A percentile compares a stretch with the other conserved stretches of the same genome.
These are phyloP conservation scores for Fraxinus baroniana DNA, from an alignment of 305 asterid species.

Conservation along the genomic window DNA sequence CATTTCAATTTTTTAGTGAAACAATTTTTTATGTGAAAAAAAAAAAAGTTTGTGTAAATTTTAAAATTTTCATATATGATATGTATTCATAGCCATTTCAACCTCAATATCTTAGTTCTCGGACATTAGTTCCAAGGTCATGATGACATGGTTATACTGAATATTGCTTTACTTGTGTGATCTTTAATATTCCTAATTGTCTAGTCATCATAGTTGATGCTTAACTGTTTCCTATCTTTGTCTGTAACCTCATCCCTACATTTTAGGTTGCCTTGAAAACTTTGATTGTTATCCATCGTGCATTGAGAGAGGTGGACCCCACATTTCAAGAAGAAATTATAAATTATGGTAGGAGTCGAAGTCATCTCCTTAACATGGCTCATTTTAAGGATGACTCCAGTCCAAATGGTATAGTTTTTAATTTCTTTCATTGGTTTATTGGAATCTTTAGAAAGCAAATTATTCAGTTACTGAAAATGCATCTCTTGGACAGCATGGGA, in stretches of 20 bases:
- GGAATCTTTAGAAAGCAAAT: slow-evolving; percentile 21
- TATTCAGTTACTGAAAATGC: slow-evolving; percentile 21
- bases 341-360: slow-evolving; percentile 78
- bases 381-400: slow-evolving; percentile 98
- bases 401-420: slow-evolving; percentile 64
- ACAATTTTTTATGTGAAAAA: too few relatives aligned
- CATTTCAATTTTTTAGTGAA: too few relatives aligned
- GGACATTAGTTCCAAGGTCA: not conserved
- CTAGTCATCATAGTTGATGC: not conserved
- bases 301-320: slow-evolving; percentile 92
- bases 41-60: not conserved
- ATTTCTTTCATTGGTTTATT: slow-evolving; percentile 1
- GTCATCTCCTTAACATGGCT: slow-evolving; percentile 84
- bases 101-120: not conserved
- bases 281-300: slow-evolving; percentile 92
- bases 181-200: not conserved
- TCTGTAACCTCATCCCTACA: not conserved
- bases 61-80: not conserved
- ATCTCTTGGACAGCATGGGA: slow-evolving; percentile 79
- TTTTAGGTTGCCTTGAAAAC: slow-evolving; percentile 94
- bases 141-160: not conserved
- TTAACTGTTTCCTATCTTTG: not conserved
- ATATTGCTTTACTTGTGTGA: not conserved
- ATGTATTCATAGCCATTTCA: not conserved
- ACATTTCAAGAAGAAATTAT: slow-evolving; percentile 90